A percentile compares a stretch with the other conserved stretches of the same genome.
Evolutionary conservation across 1,284 basidiomycete species (phyloP).

Genomic region (Apiotrichum mycotoxinovorans): DNA sequence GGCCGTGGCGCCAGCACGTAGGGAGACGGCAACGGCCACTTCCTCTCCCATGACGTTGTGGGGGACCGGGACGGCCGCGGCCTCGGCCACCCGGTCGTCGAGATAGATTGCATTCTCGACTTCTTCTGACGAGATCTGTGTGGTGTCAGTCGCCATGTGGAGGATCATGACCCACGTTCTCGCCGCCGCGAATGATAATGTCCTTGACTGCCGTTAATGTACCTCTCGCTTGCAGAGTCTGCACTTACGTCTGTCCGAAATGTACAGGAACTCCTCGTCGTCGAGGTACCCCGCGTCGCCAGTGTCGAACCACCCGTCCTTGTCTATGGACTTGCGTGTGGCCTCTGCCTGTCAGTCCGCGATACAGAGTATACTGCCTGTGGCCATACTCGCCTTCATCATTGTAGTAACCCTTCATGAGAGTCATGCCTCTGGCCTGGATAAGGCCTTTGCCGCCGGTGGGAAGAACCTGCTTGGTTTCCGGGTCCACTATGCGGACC

Average conservation of each 20-base stretch:
- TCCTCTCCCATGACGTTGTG: constrained; percentile 37
- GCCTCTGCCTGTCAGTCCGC: constrained; percentile 1
- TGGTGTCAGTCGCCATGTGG: constrained; percentile 3
- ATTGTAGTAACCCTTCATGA: constrained; percentile 40
- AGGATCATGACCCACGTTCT: constrained; percentile 23
- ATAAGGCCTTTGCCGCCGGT: constrained; percentile 31
- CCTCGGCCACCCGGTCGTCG: constrained; percentile 34
- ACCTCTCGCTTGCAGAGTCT: constrained; percentile 1
- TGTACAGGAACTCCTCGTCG: constrained; percentile 38
- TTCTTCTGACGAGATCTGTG: constrained; percentile 42
- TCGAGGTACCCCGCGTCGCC: constrained; percentile 42
- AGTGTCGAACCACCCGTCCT: constrained; percentile 44
- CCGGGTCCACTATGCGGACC: constrained; percentile 33
- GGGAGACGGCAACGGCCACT: constrained; percentile 37
- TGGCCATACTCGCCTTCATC: neutral
- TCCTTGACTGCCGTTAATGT: constrained; percentile 24
- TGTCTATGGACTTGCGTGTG: constrained; percentile 18
- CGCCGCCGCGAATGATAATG: constrained; percentile 43
- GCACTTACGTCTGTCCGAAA: constrained; percentile 32
- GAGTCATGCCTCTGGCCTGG: constrained; percentile 35
- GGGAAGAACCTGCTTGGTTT: constrained; percentile 21
- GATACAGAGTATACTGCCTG: no score
- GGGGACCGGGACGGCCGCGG: constrained; percentile 37
- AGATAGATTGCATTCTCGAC: constrained; percentile 45
- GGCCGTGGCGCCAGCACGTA: constrained; percentile 14